These are phyloP conservation scores for Bidens hawaiensis DNA, from an alignment of 140 eudicot genomes.

Conservation along the genomic window DNA sequence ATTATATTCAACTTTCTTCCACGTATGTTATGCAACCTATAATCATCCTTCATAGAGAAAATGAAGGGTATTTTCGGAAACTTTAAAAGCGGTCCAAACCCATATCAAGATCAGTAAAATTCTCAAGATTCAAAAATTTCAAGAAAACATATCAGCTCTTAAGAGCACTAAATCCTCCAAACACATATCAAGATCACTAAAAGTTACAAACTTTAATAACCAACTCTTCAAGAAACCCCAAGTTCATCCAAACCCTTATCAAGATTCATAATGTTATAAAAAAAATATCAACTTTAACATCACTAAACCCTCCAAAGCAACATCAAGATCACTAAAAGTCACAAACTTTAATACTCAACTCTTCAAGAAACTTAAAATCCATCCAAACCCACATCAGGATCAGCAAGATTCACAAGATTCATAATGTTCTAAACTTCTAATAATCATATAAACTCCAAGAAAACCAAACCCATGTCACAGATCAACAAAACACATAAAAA, in stretches of 20 bases:
- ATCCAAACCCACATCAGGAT: background rate
- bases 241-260: background rate
- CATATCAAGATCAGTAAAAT: background rate
- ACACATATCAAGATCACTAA: conserved; percentile 3
- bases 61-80: background rate
- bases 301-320: background rate
- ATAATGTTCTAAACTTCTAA: background rate
- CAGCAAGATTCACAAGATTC: background rate
- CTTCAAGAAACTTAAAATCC: background rate
- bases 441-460: background rate
- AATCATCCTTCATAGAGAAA: background rate
- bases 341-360: background rate
- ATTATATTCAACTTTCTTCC: background rate
- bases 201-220: background rate
- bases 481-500: background rate
- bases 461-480: background rate
- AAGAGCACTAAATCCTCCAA: background rate
- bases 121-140: conserved; percentile 7
- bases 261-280: background rate
- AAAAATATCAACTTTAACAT: background rate
- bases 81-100: background rate
- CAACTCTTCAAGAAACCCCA: background rate
- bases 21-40: background rate
- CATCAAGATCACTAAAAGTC: background rate
- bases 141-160: background rate